Conservation (phyloP, 2,329 filamentous ascomycete genomes). For the Metarhizium anisopliae region DNA sequence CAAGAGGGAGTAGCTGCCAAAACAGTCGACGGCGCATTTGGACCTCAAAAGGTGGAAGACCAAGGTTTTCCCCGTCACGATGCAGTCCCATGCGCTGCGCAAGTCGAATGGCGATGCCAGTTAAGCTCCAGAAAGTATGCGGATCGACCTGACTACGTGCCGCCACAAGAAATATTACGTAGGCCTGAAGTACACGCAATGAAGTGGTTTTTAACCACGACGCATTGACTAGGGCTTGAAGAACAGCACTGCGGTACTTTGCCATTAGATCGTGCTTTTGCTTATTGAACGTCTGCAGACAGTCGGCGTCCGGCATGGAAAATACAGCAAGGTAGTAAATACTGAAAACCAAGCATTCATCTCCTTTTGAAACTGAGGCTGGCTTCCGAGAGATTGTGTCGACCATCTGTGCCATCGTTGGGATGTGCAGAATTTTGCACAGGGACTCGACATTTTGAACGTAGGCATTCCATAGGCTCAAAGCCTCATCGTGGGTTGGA, state of each 20-base stretch:
- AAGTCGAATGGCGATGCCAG: slow-evolving; percentile 42
- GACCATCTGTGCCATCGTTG: slow-evolving; percentile 12
- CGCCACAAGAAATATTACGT: slow-evolving; percentile 35
- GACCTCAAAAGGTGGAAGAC: slow-evolving; percentile 32
- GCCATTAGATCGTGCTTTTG: slow-evolving; percentile 23
- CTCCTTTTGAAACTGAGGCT: slow-evolving; percentile 13
- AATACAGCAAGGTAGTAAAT: slow-evolving; percentile 30
- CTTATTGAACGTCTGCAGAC: slow-evolving; percentile 24
- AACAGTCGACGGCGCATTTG: slow-evolving; percentile 46
- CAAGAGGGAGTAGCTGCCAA: slow-evolving; percentile 42
- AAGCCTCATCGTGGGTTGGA: slow-evolving; percentile 12
- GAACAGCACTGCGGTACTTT: slow-evolving; percentile 31
- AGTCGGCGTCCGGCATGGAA: slow-evolving; percentile 33
- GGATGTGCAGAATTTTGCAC: slow-evolving; percentile 18
- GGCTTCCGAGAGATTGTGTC: slow-evolving; percentile 10
- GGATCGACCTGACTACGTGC: slow-evolving; percentile 32
- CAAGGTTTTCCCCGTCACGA: slow-evolving; percentile 29
- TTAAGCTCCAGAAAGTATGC: slow-evolving; percentile 38
- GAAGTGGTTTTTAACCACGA: slow-evolving; percentile 42
- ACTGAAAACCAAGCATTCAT: slow-evolving; percentile 33
- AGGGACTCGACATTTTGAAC: slow-evolving; percentile 16
- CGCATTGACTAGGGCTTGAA: slow-evolving; percentile 40
- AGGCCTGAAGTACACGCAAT: slow-evolving; percentile 44
- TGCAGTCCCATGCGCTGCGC: slow-evolving; percentile 45
- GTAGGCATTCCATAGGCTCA: slow-evolving; percentile 16